phyloP scores from a whole-genome alignment of 1,284 basidiomycete species.

The Stereum hirsutum region DNA sequence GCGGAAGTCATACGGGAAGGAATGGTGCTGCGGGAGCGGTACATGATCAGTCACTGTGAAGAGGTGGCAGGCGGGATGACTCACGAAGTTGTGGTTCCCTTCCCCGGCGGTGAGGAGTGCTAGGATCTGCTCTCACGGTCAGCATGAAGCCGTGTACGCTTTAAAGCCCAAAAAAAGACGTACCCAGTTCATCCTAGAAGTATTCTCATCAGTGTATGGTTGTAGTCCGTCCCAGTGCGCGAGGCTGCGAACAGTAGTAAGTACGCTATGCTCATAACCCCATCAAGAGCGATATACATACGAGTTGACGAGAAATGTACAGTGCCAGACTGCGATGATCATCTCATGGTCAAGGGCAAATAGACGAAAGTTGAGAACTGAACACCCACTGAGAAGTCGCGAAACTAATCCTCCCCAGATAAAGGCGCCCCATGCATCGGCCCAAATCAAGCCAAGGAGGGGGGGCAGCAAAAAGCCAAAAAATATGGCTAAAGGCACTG shows the following conservation, averaged over 20 bases:
- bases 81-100: slow-evolving; percentile 72
- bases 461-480: slow-evolving; percentile 53
- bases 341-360: slow-evolving; percentile 2
- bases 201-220: slow-evolving; percentile 72
- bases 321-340: slow-evolving; percentile 54
- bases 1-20: slow-evolving; percentile 71
- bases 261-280: slow-evolving; percentile 2
- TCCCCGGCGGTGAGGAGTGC: slow-evolving; percentile 69
- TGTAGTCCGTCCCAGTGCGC: slow-evolving; percentile 77
- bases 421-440: slow-evolving; percentile 52
- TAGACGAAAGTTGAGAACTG: neutral
- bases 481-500: slow-evolving; percentile 51
- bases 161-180: neutral
- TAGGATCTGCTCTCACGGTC: slow-evolving; percentile 34
- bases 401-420: slow-evolving; percentile 64
- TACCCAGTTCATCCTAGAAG: slow-evolving; percentile 65
- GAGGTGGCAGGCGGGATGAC: slow-evolving; percentile 13
- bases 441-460: slow-evolving; percentile 44
- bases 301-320: slow-evolving; percentile 76
- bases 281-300: slow-evolving; percentile 22
- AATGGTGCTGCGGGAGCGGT: slow-evolving; percentile 36
- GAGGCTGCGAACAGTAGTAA: slow-evolving; percentile 42
- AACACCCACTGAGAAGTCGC: slow-evolving; percentile 43
- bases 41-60: slow-evolving; percentile 1
- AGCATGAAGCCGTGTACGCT: neutral